Evolutionary conservation across 805 yeast species (phyloP).

Genomic region (Metschnikowia continentalis): DNA sequence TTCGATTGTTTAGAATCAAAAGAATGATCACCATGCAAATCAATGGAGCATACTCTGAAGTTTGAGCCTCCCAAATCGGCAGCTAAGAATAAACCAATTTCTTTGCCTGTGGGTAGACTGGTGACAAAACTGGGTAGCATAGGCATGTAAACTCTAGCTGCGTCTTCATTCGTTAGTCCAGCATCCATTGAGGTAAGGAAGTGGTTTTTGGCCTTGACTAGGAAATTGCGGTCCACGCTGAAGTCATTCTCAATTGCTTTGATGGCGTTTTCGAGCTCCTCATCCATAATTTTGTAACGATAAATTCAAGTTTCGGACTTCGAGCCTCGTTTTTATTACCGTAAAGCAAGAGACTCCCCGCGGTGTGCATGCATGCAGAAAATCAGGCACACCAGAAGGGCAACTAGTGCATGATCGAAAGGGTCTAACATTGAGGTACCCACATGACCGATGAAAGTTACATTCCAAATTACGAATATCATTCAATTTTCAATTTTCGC

Average conservation of each 20-base stretch:
- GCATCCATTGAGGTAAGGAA: slow-evolving; percentile 59
- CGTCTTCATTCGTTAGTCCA: slow-evolving; percentile 47
- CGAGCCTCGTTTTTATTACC: neutral
- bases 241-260: slow-evolving; percentile 39
- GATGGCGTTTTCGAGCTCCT: slow-evolving; percentile 22
- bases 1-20: slow-evolving; percentile 73
- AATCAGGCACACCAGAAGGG: neutral
- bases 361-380: slow-evolving; percentile 3
- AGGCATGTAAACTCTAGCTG: slow-evolving; percentile 49
- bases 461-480: no score
- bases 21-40: slow-evolving; percentile 73
- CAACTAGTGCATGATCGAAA: neutral
- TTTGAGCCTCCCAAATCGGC: slow-evolving; percentile 97
- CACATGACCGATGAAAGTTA: no score
- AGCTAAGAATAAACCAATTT: slow-evolving; percentile 77
- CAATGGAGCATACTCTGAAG: slow-evolving; percentile 88
- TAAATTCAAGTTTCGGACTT: neutral
- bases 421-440: neutral
- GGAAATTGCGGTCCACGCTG: slow-evolving; percentile 37
- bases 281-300: slow-evolving; percentile 11
- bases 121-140: slow-evolving; percentile 95
- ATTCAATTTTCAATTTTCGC: no score
- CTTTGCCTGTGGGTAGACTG: slow-evolving; percentile 78
- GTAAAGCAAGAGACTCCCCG: slow-evolving; percentile 1
- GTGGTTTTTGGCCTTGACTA: slow-evolving; percentile 46